Base-by-base conservation (phyloP, 129 eudicot species). In the Smallanthus sonchifolius region DNA sequence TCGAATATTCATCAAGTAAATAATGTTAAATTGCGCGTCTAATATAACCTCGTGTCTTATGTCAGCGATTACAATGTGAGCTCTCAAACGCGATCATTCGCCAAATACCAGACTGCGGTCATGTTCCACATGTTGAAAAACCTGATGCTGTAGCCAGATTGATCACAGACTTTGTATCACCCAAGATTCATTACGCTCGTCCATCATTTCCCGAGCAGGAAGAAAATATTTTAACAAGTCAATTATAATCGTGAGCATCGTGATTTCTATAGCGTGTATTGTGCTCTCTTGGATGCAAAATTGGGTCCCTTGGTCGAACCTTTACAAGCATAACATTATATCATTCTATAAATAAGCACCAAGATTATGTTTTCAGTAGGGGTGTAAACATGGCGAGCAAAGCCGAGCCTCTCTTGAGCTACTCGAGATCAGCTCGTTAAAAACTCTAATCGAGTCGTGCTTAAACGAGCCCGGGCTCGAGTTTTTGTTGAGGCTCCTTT, bases 121-220 rank as follows among this genome's bases (percentile, higher is more conserved):
- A 90, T 63, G 75, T 94, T 34, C 97, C 98, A 20, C 98, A 94
- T 65, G 96, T 94, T 11, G 91, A 94, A 82, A 94, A 91, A 69
- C 94, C 99, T 0, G 73, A 69, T 4, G 86, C 49, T 49, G 91
- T 87, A 19, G 81, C 90, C 36, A 75, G 70, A 66, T 75, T 94
- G 74, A 91, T 94, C 42, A 56, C 67, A 34, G 84, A 91, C 19
- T 94, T 91, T 57, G 77, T 65, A 47, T 64, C 73, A n/a, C 42
- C 7, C 6, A n/a, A 10, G 13, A 67, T 16, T 15, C 43, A 36
- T 28, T 17, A 63, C 30, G 19, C 59, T 52, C 61, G 59, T 30
- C 67, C 78, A 4, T 40, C 67, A 42, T 4, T 72, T 5, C 60
- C 35, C 16, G 13, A 65, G 60, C 35, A 52, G 10, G 42, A 52